A percentile compares a stretch with the other conserved stretches of the same genome.
Conservation (phyloP, 176 grass and related monocot genomes). For the Canna indica region DNA sequence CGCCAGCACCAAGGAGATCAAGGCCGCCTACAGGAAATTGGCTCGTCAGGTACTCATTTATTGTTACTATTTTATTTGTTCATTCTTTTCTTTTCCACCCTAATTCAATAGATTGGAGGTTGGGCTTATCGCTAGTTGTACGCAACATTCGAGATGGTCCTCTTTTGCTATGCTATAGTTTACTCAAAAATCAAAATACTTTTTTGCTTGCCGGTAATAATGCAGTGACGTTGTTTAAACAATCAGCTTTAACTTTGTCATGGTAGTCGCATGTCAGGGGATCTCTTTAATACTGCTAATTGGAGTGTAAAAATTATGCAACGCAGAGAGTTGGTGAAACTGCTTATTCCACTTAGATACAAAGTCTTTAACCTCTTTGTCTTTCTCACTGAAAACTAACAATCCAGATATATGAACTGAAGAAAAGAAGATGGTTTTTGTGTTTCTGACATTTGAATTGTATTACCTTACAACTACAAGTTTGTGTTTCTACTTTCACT, state of each 20-base stretch:
- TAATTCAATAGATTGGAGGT: neutral
- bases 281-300: neutral
- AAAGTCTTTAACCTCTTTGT: neutral
- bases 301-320: neutral
- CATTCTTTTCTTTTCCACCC: neutral
- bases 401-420: neutral
- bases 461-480: neutral
- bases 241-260: neutral
- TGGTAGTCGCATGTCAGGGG: neutral
- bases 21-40: slow-evolving; percentile 82
- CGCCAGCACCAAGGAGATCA: slow-evolving; percentile 80
- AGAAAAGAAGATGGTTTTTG: neutral
- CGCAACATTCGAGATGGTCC: neutral
- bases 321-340: neutral
- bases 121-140: neutral
- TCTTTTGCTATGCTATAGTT: neutral
- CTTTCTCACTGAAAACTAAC: neutral
- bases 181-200: neutral
- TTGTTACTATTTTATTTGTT: neutral
- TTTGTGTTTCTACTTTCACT: neutral
- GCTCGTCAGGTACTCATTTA: slow-evolving; percentile 71
- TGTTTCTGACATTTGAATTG: neutral
- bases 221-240: neutral
- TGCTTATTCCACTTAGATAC: neutral
- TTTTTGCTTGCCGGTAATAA: neutral